Conservation (phyloP, 2,329 filamentous ascomycete genomes). For the Tolypocladium guangdongense region DNA sequence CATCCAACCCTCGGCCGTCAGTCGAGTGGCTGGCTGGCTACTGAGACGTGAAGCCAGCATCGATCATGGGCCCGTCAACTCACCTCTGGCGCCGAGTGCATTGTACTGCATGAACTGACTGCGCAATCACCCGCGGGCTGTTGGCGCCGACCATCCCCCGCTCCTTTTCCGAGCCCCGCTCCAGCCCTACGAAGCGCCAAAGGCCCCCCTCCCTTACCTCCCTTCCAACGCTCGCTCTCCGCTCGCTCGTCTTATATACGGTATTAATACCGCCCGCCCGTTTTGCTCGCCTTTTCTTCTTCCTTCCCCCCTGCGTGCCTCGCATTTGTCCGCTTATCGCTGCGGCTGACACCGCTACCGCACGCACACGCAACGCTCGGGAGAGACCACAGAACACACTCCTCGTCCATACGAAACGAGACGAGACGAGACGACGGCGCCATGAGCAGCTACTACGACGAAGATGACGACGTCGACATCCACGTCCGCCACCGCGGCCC, state of each 20-base stretch:
- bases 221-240: background rate
- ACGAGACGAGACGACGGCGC: background rate
- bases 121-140: background rate
- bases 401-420: background rate
- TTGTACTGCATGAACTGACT: no score
- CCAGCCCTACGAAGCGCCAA: slow-evolving; percentile 2
- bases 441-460: slow-evolving; percentile 29
- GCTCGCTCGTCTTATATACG: background rate
- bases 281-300: background rate
- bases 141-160: background rate
- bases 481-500: slow-evolving; percentile 31
- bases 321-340: background rate
- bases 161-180: background rate
- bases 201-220: background rate
- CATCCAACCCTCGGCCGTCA: background rate
- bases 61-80: background rate
- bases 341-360: background rate
- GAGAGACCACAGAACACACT: background rate
- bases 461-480: slow-evolving; percentile 46
- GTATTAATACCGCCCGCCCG: background rate
- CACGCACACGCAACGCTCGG: background rate
- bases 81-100: no score
- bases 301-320: background rate
- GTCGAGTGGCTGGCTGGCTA: no score
- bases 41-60: background rate